Conservation (phyloP, 306 rosid species). For the Citrullus mucosospermus region DNA sequence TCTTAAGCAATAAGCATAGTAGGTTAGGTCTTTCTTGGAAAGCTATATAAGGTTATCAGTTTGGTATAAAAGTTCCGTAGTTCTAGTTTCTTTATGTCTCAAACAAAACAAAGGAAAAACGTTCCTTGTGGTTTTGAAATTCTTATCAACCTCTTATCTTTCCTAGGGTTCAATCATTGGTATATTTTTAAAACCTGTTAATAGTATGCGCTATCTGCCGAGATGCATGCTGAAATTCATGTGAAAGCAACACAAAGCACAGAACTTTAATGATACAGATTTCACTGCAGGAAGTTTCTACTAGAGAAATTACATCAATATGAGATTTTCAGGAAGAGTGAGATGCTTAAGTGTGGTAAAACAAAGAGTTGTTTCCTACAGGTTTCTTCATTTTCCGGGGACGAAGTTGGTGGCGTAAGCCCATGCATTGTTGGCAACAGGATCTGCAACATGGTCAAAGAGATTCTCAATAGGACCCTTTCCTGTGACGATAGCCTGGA, state of each 20-base stretch:
- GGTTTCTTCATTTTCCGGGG: conserved; percentile 66
- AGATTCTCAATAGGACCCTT: conserved; percentile 90
- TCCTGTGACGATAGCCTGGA: conserved; percentile 92
- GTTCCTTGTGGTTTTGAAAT: background rate
- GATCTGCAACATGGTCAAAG: conserved; percentile 73
- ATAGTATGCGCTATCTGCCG: background rate
- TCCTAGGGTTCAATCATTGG: background rate
- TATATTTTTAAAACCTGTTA: background rate
- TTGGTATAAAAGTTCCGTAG: background rate
- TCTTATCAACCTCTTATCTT: background rate
- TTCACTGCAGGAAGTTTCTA: conserved; percentile 30
- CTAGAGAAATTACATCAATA: conserved; percentile 21
- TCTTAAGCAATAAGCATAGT: background rate
- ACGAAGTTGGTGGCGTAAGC: conserved; percentile 89
- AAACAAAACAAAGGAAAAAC: background rate
- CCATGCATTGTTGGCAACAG: conserved; percentile 89
- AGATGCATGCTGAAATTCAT: background rate
- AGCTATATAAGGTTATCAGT: background rate
- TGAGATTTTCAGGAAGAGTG: conserved; percentile 17
- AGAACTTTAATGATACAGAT: conserved; percentile 20
- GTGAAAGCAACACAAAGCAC: conserved; percentile 9
- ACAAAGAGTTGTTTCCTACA: conserved; percentile 3
- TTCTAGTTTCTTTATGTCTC: background rate
- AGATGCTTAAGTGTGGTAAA: conserved; percentile 16
- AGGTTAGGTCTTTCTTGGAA: background rate